Conservation (phyloP, 495 filamentous ascomycete genomes). For the Hypomontagnella submonticulosa region DNA sequence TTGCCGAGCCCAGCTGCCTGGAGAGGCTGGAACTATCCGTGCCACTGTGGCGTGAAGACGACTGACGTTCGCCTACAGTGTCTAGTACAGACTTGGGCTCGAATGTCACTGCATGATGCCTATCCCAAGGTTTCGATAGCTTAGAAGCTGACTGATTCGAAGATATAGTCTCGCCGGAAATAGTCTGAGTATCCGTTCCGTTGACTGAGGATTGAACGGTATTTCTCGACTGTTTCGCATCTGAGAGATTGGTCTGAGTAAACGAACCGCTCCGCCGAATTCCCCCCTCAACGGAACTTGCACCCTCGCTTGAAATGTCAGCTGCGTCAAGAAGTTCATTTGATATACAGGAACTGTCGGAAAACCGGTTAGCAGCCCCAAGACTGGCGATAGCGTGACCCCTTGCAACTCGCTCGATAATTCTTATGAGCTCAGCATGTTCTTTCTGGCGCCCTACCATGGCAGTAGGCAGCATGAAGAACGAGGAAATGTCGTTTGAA, state of each 20-base stretch:
- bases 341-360: slow-evolving; percentile 65
- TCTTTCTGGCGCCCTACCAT: slow-evolving; percentile 84
- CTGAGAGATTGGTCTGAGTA: slow-evolving; percentile 64
- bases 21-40: slow-evolving; percentile 55
- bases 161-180: slow-evolving; percentile 51
- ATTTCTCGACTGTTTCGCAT: slow-evolving; percentile 54
- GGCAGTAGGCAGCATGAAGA: slow-evolving; percentile 81
- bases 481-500: slow-evolving; percentile 82
- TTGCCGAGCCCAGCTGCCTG: slow-evolving; percentile 61
- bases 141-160: slow-evolving; percentile 50
- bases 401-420: slow-evolving; percentile 77
- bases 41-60: slow-evolving; percentile 44
- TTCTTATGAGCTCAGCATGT: slow-evolving; percentile 70
- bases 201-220: slow-evolving; percentile 49
- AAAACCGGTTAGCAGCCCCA: slow-evolving; percentile 60
- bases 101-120: slow-evolving; percentile 49
- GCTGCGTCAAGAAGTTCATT: slow-evolving; percentile 65
- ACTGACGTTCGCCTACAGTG: slow-evolving; percentile 45
- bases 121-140: slow-evolving; percentile 52
- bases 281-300: slow-evolving; percentile 58
- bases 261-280: slow-evolving; percentile 51
- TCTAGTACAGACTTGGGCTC: slow-evolving; percentile 51
- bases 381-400: slow-evolving; percentile 63
- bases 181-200: slow-evolving; percentile 46
- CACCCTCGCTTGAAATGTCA: slow-evolving; percentile 61